Evolutionary conservation across 176 grass and related monocot genomes (phyloP).

Genomic region (sorghum (Sorghum bicolor)): DNA sequence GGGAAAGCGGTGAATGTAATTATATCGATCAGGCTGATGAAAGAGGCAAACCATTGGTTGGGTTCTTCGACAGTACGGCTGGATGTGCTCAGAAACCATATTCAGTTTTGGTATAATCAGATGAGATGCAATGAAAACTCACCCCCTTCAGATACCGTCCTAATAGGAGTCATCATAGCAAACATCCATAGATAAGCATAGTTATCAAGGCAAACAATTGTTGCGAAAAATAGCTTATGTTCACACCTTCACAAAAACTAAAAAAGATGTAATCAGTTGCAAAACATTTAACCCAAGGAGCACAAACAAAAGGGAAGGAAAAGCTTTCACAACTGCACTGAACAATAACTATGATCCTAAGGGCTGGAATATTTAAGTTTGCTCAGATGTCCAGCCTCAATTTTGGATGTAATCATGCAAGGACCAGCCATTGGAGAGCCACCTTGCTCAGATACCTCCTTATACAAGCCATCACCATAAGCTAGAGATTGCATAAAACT

Average conservation of each 20-base stretch:
- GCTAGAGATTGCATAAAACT: neutral
- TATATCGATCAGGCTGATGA: neutral
- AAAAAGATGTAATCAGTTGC: neutral
- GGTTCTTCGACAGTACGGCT: neutral
- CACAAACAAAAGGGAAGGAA: neutral
- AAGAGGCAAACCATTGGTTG: neutral
- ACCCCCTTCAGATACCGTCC: slow-evolving; percentile 15
- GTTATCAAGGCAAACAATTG: neutral
- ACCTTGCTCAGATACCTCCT: slow-evolving; percentile 19
- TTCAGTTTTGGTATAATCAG: slow-evolving; percentile 23
- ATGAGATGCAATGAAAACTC: neutral
- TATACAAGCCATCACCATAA: neutral
- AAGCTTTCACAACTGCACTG: neutral
- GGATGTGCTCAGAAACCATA: neutral
- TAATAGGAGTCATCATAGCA: slow-evolving; percentile 13
- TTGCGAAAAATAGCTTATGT: neutral
- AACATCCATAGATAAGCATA: neutral
- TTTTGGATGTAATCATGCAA: slow-evolving; percentile 24
- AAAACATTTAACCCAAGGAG: neutral
- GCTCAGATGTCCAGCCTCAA: neutral
- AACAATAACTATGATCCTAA: neutral
- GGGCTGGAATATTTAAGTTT: neutral
- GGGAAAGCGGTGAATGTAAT: neutral
- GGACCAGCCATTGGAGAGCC: neutral
- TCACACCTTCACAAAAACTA: neutral